Percentiles rank a stretch among this genome's conserved stretches.
Conservation (phyloP, 116 monocot species). For the Papilionanthe hybrid region DNA sequence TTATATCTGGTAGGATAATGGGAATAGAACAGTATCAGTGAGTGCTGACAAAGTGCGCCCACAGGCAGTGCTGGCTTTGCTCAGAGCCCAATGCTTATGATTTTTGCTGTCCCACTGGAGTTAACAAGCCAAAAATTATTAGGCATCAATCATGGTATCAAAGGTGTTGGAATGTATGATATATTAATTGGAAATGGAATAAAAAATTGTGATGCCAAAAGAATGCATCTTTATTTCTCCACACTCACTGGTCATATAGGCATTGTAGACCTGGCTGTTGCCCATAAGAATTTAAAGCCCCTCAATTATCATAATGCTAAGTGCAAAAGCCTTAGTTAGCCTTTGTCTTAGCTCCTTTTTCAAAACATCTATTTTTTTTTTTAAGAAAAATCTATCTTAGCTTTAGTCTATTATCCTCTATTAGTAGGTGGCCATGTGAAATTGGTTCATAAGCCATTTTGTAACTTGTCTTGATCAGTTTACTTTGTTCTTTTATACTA, state of each 20-base stretch:
- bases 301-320: not conserved
- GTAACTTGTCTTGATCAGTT: too few relatives aligned
- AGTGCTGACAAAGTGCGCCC: not conserved
- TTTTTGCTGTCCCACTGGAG: slow-evolving; percentile 19
- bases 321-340: not conserved
- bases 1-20: not conserved
- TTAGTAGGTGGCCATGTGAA: not conserved
- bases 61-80: not conserved
- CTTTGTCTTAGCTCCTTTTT: too few relatives aligned
- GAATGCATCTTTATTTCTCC: slow-evolving; percentile 6
- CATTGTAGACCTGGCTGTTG: not conserved
- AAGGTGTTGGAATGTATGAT: not conserved
- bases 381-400: too few relatives aligned
- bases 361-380: too few relatives aligned
- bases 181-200: too few relatives aligned
- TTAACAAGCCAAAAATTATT: slow-evolving; percentile 21
- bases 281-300: not conserved
- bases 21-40: too few relatives aligned
- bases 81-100: slow-evolving; percentile 21
- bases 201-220: not conserved
- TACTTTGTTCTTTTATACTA: not conserved
- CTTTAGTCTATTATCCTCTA: not conserved
- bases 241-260: not conserved
- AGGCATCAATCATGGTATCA: slow-evolving; percentile 8
- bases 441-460: not conserved